Base-by-base conservation (phyloP, 805 yeast genomes). In the Yarrowia deformans region DNA sequence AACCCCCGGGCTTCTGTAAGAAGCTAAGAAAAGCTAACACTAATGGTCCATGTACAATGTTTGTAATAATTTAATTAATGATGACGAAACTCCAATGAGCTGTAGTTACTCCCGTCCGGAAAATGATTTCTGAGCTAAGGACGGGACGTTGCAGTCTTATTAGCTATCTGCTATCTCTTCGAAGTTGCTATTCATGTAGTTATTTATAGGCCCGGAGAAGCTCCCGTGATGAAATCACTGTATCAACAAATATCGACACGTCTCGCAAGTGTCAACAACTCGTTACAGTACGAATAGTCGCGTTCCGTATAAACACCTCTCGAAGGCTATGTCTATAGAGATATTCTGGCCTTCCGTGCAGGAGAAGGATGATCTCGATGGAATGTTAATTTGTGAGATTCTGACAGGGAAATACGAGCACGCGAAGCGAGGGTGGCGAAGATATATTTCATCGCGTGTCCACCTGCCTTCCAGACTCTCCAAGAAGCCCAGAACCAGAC, bases 1-100 rank as follows among this genome's bases (percentile, higher is more conserved):
- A 29, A 16, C 48, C 2, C 29, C 4, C 48, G 61, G 48, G 63
- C 63, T 56, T 56, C 63, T 40, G 48, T 56, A 8, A 56, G 63
- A 56, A 56, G 63, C 63, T 56, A 56, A 40, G 63, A 56, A 56
- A 56, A 56, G 63, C 63, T 56, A 56, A 56, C 63, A 56, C 63
- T n/a, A 56, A 29, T 56, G 45, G 58, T 54, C 58, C 58, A 54
- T 40, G 63, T 40, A 18, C 45, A 45, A 37, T 34, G 43, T 52
- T 19, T 40, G 63, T 56, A 56, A 42, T 56, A 56, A 18, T 35
- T 35, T 37, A 39, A 39, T 54, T 39, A 55, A 55, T 56, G 43
- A 52, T 52, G 29, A 45, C 10, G 32, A 19, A 19, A 45, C 4
- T 23, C 29, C 29, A 23, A 23, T n/a, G 23, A 8, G 1, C 2